A percentile compares a stretch with the other conserved stretches of the same genome.
phyloP scores from a whole-genome alignment of 202 grass and related monocot genomes.

The Carex sylvatica region DNA sequence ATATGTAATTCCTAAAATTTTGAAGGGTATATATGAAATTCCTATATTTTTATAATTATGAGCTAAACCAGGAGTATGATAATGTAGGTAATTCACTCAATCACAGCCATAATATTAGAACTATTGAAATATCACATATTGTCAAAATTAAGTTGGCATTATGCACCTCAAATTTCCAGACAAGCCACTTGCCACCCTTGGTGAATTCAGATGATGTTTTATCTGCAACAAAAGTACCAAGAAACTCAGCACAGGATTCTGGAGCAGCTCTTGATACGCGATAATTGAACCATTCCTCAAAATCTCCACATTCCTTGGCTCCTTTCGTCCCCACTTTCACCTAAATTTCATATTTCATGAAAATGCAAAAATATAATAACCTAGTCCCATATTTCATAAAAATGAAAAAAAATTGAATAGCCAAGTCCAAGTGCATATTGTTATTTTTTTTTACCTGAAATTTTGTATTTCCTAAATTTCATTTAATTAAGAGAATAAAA shows the following conservation, averaged over 20 bases:
- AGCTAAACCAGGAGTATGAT: not conserved
- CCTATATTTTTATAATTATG: not conserved
- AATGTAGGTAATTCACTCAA: not conserved
- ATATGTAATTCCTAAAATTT: no score
- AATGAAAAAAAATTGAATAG: not conserved
- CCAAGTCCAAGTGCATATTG: not conserved
- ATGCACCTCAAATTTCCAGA: conserved; percentile 98
- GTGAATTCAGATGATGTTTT: conserved; percentile 77
- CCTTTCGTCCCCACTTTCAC: conserved; percentile 67
- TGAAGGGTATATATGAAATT: no score
- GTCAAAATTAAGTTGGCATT: not conserved
- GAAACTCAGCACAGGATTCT: conserved; percentile 78
- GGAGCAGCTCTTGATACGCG: conserved; percentile 76
- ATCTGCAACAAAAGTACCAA: conserved; percentile 85
- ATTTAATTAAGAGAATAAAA: not conserved
- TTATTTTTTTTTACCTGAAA: not conserved
- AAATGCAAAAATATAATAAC: not conserved
- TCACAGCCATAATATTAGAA: not conserved
- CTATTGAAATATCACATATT: not conserved
- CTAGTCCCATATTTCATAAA: conserved; percentile 3
- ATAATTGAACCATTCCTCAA: conserved; percentile 99
- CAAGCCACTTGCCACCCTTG: conserved; percentile 96
- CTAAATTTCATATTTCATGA: conserved; percentile 32
- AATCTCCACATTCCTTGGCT: conserved; percentile 89
- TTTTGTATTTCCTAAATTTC: not conserved